These are phyloP conservation scores for Nitzschia inconspicua DNA, from an alignment of 108 stramenopile species.

Conservation along the genomic window DNA sequence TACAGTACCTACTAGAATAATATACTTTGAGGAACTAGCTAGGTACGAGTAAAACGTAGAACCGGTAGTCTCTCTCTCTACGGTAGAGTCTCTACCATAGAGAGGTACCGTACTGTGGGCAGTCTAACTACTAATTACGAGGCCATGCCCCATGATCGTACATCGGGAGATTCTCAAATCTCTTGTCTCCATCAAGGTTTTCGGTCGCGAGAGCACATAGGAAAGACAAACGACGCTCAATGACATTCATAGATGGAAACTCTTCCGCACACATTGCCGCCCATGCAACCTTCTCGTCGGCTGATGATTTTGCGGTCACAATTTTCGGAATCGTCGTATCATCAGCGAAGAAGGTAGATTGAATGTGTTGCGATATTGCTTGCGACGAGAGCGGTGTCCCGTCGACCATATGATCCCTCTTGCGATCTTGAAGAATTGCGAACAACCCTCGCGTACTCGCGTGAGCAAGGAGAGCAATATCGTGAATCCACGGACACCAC, in stretches of 20 bases:
- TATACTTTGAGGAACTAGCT: too few species aligned
- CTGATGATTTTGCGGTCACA: not conserved
- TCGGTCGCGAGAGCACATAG: conserved; percentile 49
- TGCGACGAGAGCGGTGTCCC: conserved; percentile 20
- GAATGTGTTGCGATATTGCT: conserved; percentile 45
- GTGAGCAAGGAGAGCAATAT: conserved; percentile 61
- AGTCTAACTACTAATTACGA: conserved; percentile 18
- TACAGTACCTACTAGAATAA: too few species aligned
- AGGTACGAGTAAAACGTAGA: too few species aligned
- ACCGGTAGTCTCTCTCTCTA: too few species aligned
- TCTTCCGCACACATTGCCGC: conserved; percentile 49
- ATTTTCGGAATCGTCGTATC: conserved; percentile 8
- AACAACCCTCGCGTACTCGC: conserved; percentile 60
- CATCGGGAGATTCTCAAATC: conserved; percentile 77
- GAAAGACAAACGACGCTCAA: conserved; percentile 70
- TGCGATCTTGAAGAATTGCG: conserved; percentile 35
- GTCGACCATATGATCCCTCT: conserved; percentile 3
- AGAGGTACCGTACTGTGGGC: not conserved
- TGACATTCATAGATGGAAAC: conserved; percentile 49
- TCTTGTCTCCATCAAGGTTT: conserved; percentile 31
- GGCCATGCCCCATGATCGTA: conserved; percentile 87
- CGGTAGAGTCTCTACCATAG: too few species aligned
- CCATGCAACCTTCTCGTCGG: conserved; percentile 55
- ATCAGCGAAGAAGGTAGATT: conserved; percentile 40
- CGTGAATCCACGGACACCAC: conserved; percentile 87